Evolutionary conservation across 2,329 filamentous ascomycete species (phyloP), one percentile per base, ranked within the genome.

Genomic region (Fusarium sp.): DNA sequence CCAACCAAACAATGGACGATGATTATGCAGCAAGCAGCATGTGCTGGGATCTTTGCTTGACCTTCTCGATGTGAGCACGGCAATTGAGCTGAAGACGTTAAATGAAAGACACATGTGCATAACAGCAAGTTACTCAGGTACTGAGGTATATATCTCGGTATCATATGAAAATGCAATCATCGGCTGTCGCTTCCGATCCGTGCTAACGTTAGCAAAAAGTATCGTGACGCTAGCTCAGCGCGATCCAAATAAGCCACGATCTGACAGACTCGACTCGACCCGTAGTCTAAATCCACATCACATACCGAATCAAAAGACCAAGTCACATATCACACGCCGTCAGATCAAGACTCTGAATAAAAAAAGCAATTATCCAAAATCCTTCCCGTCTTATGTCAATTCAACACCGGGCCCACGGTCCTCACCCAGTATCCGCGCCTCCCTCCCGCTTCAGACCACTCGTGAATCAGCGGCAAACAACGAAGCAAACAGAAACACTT

Each of bases 1-100:
- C 49, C 33, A 54, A 5, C 51, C 35, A 54, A 7, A n/a, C 35
- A 41, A 36, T 52, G 24, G n/a, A n/a, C 20, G 7, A 41, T 55
- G 35, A 55, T 55, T 41, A 55, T 39, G 51, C 35, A 55, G 51
- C 51, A 47, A n/a, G 42, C n/a, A 26, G 17, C 15, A 20, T 54
- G 24, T 54, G 24, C 51, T n/a, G 33, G 67, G 64, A 42, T 69
- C 64, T 54, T 69, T 48, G 39, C 38, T 31, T 38, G 24, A 61
- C 45, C 38, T 45, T 42, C 55, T 67, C 8, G 35, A 65, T 59
- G 28, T 56, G 63, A 61, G 31, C 54, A 18, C 42, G 61, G 61
- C 54, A 63, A 63, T 61, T 35, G 42, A 63, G 35, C 31, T 57
- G 59, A 57, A 28, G 26, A 8, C 26, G 6, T 31, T 12, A 31